These are phyloP conservation scores for Cucurbita maxima DNA, from an alignment of 306 rosid species.

Conservation along the genomic window DNA sequence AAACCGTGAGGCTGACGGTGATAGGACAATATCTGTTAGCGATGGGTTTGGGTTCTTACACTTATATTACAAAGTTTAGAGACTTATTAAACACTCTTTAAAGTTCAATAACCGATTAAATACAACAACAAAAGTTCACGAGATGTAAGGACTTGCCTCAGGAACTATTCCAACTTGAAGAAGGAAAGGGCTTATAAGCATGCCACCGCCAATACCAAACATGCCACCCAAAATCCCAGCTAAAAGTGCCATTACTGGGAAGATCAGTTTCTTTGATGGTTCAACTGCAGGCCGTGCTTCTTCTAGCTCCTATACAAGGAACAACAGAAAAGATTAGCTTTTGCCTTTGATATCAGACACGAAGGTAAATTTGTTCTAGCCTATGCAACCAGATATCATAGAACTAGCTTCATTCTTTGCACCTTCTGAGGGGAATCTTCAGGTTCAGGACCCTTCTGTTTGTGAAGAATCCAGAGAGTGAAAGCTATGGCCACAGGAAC, in stretches of 20 bases:
- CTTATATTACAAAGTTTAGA: not conserved
- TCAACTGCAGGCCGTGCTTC: conserved; percentile 10
- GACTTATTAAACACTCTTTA: no score
- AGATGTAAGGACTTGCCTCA: conserved; percentile 26
- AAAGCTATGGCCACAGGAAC: conserved; percentile 59
- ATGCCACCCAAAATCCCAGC: conserved; percentile 77
- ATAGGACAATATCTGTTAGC: no score
- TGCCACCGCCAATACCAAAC: conserved; percentile 94
- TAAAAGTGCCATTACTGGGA: conserved; percentile 60
- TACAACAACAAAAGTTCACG: not conserved
- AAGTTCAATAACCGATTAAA: no score
- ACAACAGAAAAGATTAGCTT: not conserved
- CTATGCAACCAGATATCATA: not conserved
- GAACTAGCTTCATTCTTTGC: not conserved
- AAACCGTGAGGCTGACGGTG: no score
- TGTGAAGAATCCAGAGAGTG: conserved; percentile 50
- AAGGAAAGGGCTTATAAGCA: conserved; percentile 84
- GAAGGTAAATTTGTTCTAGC: not conserved
- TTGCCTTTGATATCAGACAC: not conserved
- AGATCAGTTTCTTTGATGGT: conserved; percentile 31
- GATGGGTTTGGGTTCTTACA: no score
- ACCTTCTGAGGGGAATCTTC: conserved; percentile 34
- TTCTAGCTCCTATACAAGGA: conserved; percentile 20
- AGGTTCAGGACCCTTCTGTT: conserved; percentile 29
- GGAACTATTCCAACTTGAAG: conserved; percentile 72